Conservation (phyloP, 331 rosid genomes). For the Cydonia oblonga region DNA sequence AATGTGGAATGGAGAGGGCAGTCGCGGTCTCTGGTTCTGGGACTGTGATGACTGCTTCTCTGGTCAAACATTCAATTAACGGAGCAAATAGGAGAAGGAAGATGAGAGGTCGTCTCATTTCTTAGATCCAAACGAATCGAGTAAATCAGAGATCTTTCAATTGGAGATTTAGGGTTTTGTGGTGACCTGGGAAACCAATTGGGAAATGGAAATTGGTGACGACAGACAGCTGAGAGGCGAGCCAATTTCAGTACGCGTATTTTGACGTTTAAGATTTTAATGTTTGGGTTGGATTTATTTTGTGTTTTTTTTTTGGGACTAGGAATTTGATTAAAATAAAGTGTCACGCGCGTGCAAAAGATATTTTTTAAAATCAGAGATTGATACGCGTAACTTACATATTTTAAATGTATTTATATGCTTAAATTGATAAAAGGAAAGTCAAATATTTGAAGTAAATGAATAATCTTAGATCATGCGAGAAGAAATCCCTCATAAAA, state of each 20-base stretch:
- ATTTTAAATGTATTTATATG: too few species aligned
- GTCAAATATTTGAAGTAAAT: too few species aligned
- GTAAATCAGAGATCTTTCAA: not conserved
- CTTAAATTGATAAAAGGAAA: too few species aligned
- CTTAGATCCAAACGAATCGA: not conserved
- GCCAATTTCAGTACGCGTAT: not conserved
- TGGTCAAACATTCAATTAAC: not conserved
- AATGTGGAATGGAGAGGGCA: not conserved
- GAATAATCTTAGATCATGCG: too few species aligned
- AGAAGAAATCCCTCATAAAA: too few species aligned
- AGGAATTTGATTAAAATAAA: too few species aligned
- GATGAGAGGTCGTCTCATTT: constrained; percentile 10
- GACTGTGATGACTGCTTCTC: not conserved
- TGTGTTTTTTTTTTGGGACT: too few species aligned
- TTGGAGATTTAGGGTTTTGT: not conserved
- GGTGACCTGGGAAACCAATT: not conserved
- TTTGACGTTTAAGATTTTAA: not conserved
- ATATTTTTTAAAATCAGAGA: too few species aligned
- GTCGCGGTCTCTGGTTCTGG: constrained; percentile 1
- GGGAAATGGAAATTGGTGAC: not conserved
- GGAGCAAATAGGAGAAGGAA: constrained; percentile 8
- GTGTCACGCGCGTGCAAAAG: too few species aligned
- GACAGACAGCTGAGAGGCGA: not conserved
- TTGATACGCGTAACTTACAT: too few species aligned
- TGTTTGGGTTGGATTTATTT: not conserved